These are phyloP conservation scores for Diospyros kaki DNA, from an alignment of 148 eudicot species.

Conservation along the genomic window DNA sequence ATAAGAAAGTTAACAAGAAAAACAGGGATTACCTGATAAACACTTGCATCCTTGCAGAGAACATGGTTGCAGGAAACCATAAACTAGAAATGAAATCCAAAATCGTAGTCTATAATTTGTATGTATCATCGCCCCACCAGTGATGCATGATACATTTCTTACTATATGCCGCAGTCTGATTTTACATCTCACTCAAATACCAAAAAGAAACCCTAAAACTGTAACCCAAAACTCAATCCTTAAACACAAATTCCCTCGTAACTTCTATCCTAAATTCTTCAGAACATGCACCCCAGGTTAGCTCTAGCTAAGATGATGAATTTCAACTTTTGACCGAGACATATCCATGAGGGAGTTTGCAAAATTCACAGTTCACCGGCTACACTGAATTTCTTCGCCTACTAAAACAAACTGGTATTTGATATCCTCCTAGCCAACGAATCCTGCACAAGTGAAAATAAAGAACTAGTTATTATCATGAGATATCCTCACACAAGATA, in stretches of 20 bases:
- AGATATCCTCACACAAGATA: not conserved
- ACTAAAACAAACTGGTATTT: slow-evolving; percentile 16
- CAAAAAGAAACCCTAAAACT: slow-evolving; percentile 20
- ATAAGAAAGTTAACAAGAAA: not conserved
- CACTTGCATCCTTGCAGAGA: slow-evolving; percentile 24
- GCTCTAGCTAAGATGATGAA: slow-evolving; percentile 12
- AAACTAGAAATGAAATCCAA: slow-evolving; percentile 15
- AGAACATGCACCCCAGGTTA: slow-evolving; percentile 20
- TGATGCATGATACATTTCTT: slow-evolving; percentile 30
- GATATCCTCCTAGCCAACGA: slow-evolving; percentile 30
- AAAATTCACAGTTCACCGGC: slow-evolving; percentile 21
- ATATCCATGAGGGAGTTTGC: slow-evolving; percentile 14
- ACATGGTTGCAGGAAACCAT: slow-evolving; percentile 27
- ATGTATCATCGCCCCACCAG: slow-evolving; percentile 24
- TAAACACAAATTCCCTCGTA: slow-evolving; percentile 33
- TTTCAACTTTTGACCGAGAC: slow-evolving; percentile 8
- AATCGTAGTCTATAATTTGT: slow-evolving; percentile 3
- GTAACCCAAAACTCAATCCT: slow-evolving; percentile 19
- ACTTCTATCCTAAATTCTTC: slow-evolving; percentile 20
- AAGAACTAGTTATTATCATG: slow-evolving; percentile 6
- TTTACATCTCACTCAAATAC: slow-evolving; percentile 42
- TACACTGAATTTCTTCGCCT: slow-evolving; percentile 21
- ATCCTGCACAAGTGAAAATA: slow-evolving; percentile 23
- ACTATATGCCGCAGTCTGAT: slow-evolving; percentile 43
- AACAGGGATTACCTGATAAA: slow-evolving; percentile 6